Evolutionary conservation across 768 basidiomycete species (phyloP).

Genomic region (Phanerodontia chrysosporium): DNA sequence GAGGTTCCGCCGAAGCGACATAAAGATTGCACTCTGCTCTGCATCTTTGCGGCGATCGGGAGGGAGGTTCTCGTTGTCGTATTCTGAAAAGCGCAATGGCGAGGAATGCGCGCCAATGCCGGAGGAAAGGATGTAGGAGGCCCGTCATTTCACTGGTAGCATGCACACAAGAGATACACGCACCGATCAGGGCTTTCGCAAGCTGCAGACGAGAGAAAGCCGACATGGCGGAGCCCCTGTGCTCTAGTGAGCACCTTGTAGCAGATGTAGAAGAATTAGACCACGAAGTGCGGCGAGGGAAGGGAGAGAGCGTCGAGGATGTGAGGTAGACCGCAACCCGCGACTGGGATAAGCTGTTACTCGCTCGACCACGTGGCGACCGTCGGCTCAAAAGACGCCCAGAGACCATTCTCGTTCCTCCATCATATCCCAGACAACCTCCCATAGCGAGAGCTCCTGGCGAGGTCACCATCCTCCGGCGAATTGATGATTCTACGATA

Average conservation of each 20-base stretch:
- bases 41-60: constrained; percentile 60
- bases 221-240: constrained; percentile 18
- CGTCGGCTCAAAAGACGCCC: too few species aligned
- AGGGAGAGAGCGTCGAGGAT: neutral
- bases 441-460: too few species aligned
- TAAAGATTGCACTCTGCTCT: constrained; percentile 82
- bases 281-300: neutral
- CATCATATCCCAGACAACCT: too few species aligned
- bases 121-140: neutral
- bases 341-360: too few species aligned
- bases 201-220: constrained; percentile 82
- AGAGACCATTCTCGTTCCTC: too few species aligned
- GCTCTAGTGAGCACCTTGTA: neutral
- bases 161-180: constrained; percentile 18
- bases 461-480: too few species aligned
- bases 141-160: neutral
- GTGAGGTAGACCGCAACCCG: too few species aligned
- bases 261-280: neutral
- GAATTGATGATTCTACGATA: too few species aligned
- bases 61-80: constrained; percentile 82
- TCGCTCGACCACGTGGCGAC: too few species aligned
- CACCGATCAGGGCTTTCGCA: constrained; percentile 83
- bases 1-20: constrained; percentile 61
- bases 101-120: neutral
- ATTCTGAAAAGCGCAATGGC: constrained; percentile 49